A percentile compares a stretch with the other conserved stretches of the same genome.
These are phyloP conservation scores for Boletus holoroseus DNA, from an alignment of 1,284 basidiomycete genomes.

Conservation along the genomic window DNA sequence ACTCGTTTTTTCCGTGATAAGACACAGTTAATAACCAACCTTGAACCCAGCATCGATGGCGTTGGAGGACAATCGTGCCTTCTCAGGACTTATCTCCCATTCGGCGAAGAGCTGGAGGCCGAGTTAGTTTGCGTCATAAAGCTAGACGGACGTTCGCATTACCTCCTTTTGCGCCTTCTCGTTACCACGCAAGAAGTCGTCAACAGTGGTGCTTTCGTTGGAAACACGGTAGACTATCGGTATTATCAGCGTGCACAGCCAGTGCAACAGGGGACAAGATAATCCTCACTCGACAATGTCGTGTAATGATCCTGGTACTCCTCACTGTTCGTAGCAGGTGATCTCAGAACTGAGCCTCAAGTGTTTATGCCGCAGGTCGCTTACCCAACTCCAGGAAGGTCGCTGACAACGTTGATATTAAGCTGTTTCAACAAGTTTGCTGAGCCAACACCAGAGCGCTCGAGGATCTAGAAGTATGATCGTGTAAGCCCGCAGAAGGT, in stretches of 20 bases:
- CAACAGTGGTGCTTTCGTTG: constrained; percentile 56
- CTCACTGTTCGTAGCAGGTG: constrained; percentile 40
- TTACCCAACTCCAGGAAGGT: constrained; percentile 66
- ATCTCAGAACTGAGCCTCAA: not conserved
- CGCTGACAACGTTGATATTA: constrained; percentile 57
- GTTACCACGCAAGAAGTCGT: constrained; percentile 66
- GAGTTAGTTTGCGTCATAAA: not conserved
- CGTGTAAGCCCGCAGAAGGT: not conserved
- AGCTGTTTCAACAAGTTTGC: constrained; percentile 50
- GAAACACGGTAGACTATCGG: constrained; percentile 63
- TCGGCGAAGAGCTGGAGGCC: constrained; percentile 50
- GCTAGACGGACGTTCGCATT: not conserved
- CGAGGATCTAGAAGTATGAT: constrained; percentile 45
- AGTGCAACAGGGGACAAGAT: not conserved
- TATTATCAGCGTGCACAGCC: constrained; percentile 1
- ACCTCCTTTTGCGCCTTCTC: constrained; percentile 53
- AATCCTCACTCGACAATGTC: constrained; percentile 51
- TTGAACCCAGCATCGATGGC: constrained; percentile 72
- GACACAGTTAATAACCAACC: constrained; percentile 30
- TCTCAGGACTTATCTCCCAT: constrained; percentile 66
- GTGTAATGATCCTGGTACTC: constrained; percentile 74
- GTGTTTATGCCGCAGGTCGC: constrained; percentile 18
- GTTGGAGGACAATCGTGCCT: constrained; percentile 63
- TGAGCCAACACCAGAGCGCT: constrained; percentile 64
- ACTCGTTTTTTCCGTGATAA: not conserved